Base-by-base conservation (phyloP, 108 stramenopile species). In the Hondaea fermentalgiana region DNA sequence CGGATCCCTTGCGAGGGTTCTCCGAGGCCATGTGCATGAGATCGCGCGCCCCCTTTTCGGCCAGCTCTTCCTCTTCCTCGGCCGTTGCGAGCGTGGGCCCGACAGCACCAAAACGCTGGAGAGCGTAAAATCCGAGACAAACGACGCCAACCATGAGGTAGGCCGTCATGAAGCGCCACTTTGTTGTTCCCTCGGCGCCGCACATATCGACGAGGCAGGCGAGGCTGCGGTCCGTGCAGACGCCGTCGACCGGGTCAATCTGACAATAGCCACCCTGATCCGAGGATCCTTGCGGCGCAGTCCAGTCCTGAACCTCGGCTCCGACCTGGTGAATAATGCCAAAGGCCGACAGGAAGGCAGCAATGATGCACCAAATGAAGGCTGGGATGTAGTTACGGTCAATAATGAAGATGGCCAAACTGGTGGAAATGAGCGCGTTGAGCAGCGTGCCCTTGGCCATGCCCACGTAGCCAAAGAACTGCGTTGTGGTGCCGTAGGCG, bases 141-240 rank as follows among this genome's bases (percentile, higher is more conserved):
- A 59, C 23, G 3, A 19, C 55, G 19, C 3, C 87, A 2, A 87
- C 58, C 87, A 87, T 87, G 42, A 59, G 14, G 58, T 87, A 87
- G 29, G 87, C 55, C 14, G 23, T 44, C 57, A 57, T 58, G 87
- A 87, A 87, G 58, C 87, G 87, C 87, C 87, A 87, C 87, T 59
- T 87, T 8, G 58, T 57, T 14, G 76, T 83, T 12, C 23, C n/a
- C 49, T 25, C 25, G 14, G 19, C 14, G 76, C 49, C 76, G 51
- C 76, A 83, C 49, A 14, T n/a, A 3, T 43, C 23, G 5, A 16
- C 16, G 55, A 8, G 14, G 55, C 55, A 25, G 23, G 57, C 55
- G 42, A 59, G 12, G 58, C 21, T 59, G 58, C 28, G 42, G 58
- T 35, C 87, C 14, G 55, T 59, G 29, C 57, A 57, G 10, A 8